phyloP scores from a whole-genome alignment of 352 stramenopile species.

The Stramenopiles sp. region DNA sequence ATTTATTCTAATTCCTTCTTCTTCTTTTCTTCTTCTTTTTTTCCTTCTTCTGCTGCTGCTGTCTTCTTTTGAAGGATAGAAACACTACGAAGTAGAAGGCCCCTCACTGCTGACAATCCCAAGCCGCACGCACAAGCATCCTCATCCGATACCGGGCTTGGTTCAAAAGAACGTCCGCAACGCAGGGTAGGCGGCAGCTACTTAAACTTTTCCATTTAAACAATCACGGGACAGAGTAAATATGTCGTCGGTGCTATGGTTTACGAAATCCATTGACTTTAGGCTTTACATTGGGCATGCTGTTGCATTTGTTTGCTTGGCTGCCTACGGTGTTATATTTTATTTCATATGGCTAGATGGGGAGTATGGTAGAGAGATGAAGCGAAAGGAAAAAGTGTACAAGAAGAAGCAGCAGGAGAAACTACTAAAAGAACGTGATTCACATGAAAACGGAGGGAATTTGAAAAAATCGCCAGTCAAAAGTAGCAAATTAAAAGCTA shows the following conservation, averaged over 20 bases:
- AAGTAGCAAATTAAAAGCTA: background rate
- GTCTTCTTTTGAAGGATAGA: too few species aligned
- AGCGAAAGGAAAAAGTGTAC: background rate
- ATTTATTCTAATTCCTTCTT: too few species aligned
- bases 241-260: background rate
- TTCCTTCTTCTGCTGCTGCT: too few species aligned
- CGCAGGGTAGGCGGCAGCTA: too few species aligned
- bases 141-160: too few species aligned
- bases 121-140: too few species aligned
- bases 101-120: too few species aligned
- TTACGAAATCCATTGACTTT: slow-evolving; percentile 1
- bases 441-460: background rate
- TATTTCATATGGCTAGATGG: slow-evolving; percentile 13
- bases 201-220: too few species aligned
- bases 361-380: background rate
- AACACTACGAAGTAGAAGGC: too few species aligned
- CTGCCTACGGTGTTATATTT: slow-evolving; percentile 7
- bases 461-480: background rate
- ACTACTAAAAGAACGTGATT: background rate
- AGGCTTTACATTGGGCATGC: slow-evolving; percentile 8
- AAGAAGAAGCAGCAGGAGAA: background rate
- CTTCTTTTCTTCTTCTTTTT: too few species aligned
- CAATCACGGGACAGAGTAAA: too few species aligned
- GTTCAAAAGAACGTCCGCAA: too few species aligned
- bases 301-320: slow-evolving; percentile 2